Percentiles rank a stretch among this genome's conserved stretches.
These are phyloP conservation scores for Lepidium aucheri DNA, from an alignment of 345 rosid genomes.

Conservation along the genomic window DNA sequence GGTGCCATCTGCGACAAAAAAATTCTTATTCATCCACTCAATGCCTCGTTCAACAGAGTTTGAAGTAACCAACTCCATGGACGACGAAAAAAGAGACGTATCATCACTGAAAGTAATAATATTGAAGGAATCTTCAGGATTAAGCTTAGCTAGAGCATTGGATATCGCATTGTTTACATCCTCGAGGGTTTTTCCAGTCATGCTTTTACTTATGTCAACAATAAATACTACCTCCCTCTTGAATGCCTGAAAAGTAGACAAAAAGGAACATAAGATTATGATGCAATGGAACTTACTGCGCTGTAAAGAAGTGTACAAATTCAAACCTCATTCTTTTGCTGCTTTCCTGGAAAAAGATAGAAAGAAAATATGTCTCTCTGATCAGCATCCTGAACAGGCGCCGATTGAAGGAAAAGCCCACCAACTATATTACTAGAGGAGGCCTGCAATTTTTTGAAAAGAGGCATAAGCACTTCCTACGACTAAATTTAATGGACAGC, in stretches of 20 bases:
- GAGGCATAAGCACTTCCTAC: background rate
- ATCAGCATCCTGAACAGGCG: slow-evolving; percentile 57
- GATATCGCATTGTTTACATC: slow-evolving; percentile 55
- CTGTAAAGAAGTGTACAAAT: background rate
- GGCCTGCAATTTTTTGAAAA: slow-evolving; percentile 29
- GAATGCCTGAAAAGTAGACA: slow-evolving; percentile 40
- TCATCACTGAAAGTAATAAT: slow-evolving; percentile 73
- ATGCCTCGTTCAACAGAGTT: slow-evolving; percentile 53
- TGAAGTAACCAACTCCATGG: slow-evolving; percentile 57
- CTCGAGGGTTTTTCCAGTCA: slow-evolving; percentile 70
- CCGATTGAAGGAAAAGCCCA: slow-evolving; percentile 71
- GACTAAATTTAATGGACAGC: background rate
- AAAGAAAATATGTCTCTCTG: slow-evolving; percentile 76
- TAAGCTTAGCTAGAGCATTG: slow-evolving; percentile 48
- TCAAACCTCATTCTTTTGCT: slow-evolving; percentile 49
- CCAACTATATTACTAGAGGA: slow-evolving; percentile 54
- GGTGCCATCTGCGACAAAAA: slow-evolving; percentile 62
- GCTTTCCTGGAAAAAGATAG: slow-evolving; percentile 68
- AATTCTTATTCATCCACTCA: slow-evolving; percentile 61
- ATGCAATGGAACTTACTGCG: background rate
- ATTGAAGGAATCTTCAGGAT: slow-evolving; percentile 68
- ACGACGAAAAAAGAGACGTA: slow-evolving; percentile 50
- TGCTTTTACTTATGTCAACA: slow-evolving; percentile 88
- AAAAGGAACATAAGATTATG: background rate
- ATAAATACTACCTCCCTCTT: slow-evolving; percentile 71